Percentiles rank a stretch among this genome's conserved stretches.
Conservation (phyloP, 805 yeast genomes). For the Monosporozyma solicola region DNA sequence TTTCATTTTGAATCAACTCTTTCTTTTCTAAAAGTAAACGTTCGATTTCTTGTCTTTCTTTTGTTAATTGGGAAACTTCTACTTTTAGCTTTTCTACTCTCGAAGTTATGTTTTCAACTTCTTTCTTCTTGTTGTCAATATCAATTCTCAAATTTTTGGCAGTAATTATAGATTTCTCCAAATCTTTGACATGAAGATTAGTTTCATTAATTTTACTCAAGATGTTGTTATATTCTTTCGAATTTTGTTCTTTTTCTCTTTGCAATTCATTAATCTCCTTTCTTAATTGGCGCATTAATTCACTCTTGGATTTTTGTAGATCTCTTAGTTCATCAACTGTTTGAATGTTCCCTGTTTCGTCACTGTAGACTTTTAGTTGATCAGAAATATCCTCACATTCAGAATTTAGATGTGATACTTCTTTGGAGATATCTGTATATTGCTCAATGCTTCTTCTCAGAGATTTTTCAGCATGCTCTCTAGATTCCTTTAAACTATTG, state of each 20-base stretch:
- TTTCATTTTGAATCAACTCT: neutral
- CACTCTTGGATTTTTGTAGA: conserved; percentile 16
- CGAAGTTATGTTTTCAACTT: conserved; percentile 8
- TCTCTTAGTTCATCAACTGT: conserved; percentile 23
- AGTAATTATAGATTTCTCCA: conserved; percentile 15
- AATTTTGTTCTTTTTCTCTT: conserved; percentile 17
- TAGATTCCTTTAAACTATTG: conserved; percentile 11
- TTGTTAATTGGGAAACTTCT: conserved; percentile 6
- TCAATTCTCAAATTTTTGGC: conserved; percentile 11
- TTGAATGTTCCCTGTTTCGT: conserved; percentile 14
- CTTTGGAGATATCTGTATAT: conserved; percentile 20
- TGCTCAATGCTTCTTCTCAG: conserved; percentile 26
- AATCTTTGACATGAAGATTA: conserved; percentile 12
- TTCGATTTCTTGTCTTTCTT: conserved; percentile 1
- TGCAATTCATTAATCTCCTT: conserved; percentile 19
- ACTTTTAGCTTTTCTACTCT: conserved; percentile 5
- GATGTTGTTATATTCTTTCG: conserved; percentile 15
- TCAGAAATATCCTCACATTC: conserved; percentile 19
- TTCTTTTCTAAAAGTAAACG: neutral
- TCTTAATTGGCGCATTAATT: conserved; percentile 15
- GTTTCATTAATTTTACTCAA: conserved; percentile 18
- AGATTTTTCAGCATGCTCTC: conserved; percentile 13
- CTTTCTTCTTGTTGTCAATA: conserved; percentile 7
- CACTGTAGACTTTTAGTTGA: conserved; percentile 19
- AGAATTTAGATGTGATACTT: conserved; percentile 13